A percentile compares a stretch with the other conserved stretches of the same genome.
These are phyloP conservation scores for Aspergillus quadrilineatus DNA, from an alignment of 2,329 filamentous ascomycete species.

Conservation along the genomic window DNA sequence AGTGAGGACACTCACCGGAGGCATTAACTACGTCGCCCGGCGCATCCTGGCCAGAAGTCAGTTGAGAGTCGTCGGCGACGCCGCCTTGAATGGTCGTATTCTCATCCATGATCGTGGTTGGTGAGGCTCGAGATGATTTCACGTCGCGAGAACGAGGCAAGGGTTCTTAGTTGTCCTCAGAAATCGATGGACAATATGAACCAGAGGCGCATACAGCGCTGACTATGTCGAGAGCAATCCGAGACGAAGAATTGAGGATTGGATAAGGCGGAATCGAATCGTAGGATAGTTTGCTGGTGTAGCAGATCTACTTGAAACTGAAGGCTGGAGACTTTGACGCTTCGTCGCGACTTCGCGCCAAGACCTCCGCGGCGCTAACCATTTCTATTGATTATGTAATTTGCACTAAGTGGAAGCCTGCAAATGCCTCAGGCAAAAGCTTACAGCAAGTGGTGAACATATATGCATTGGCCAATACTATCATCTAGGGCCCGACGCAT, in stretches of 20 bases:
- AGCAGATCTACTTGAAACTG: slow-evolving; percentile 15
- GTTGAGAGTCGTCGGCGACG: slow-evolving; percentile 30
- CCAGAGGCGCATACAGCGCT: slow-evolving; percentile 16
- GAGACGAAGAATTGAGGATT: slow-evolving; percentile 1
- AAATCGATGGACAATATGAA: slow-evolving; percentile 9
- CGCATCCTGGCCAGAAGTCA: slow-evolving; percentile 29
- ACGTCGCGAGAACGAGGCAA: slow-evolving; percentile 32
- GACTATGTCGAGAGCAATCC: slow-evolving; percentile 1
- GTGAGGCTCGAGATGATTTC: slow-evolving; percentile 25
- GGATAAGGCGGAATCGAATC: slow-evolving; percentile 7
- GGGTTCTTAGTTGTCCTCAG: slow-evolving; percentile 30
- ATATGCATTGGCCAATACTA: too few relatives aligned
- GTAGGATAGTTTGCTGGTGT: slow-evolving; percentile 7
- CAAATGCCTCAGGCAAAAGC: too few relatives aligned
- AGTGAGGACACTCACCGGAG: slow-evolving; percentile 32
- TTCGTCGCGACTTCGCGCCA: slow-evolving; percentile 37
- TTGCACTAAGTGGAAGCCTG: too few relatives aligned
- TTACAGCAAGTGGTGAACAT: too few relatives aligned
- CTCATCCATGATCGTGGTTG: slow-evolving; percentile 39
- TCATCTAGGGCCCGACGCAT: too few relatives aligned
- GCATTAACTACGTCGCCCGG: slow-evolving; percentile 30
- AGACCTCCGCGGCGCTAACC: slow-evolving; percentile 26
- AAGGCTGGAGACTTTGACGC: slow-evolving; percentile 25
- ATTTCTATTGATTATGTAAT: slow-evolving; percentile 12
- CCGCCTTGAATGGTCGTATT: slow-evolving; percentile 27